Conservation (phyloP, 2,329 filamentous ascomycete genomes). For the Tolypocladium ovalisporum region DNA sequence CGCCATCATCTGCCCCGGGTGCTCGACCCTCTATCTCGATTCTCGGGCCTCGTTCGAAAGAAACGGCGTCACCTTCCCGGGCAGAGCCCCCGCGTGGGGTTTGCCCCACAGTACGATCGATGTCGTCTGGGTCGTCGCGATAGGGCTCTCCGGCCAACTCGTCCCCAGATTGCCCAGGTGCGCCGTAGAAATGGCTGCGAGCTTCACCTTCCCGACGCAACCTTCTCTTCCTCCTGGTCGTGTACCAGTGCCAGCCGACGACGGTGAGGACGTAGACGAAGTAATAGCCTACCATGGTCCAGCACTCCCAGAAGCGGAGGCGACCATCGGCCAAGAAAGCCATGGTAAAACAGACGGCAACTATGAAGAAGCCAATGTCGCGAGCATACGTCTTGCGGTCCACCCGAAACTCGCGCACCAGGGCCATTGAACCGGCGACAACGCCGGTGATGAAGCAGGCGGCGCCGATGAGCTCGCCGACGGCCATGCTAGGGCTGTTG, state of each 20-base stretch:
- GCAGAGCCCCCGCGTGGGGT: slow-evolving; percentile 6
- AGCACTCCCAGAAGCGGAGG: slow-evolving; percentile 81
- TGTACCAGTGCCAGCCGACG: slow-evolving; percentile 84
- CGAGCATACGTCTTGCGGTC: slow-evolving; percentile 81
- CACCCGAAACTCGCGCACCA: slow-evolving; percentile 91
- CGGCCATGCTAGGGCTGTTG: slow-evolving; percentile 90
- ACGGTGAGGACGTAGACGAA: slow-evolving; percentile 81
- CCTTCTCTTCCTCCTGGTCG: slow-evolving; percentile 48
- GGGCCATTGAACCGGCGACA: slow-evolving; percentile 91
- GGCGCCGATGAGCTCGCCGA: slow-evolving; percentile 90
- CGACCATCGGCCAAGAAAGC: slow-evolving; percentile 75
- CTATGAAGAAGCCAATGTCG: slow-evolving; percentile 85
- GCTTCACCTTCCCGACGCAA: slow-evolving; percentile 60
- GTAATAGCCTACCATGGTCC: slow-evolving; percentile 84
- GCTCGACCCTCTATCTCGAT: slow-evolving; percentile 33
- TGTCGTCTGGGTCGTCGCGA: slow-evolving; percentile 42
- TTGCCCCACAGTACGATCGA: slow-evolving; percentile 9
- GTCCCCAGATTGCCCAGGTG: slow-evolving; percentile 38
- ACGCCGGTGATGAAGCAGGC: slow-evolving; percentile 95
- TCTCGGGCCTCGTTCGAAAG: slow-evolving; percentile 32
- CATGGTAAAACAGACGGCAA: slow-evolving; percentile 79
- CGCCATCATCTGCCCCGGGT: slow-evolving; percentile 20
- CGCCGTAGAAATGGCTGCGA: slow-evolving; percentile 59
- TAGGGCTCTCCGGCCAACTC: slow-evolving; percentile 49
- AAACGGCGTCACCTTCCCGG: slow-evolving; percentile 25